A percentile compares a stretch with the other conserved stretches of the same genome.
These are phyloP conservation scores for Podila clonocystis DNA, from an alignment of 192 early-diverging fungal species.

Conservation along the genomic window DNA sequence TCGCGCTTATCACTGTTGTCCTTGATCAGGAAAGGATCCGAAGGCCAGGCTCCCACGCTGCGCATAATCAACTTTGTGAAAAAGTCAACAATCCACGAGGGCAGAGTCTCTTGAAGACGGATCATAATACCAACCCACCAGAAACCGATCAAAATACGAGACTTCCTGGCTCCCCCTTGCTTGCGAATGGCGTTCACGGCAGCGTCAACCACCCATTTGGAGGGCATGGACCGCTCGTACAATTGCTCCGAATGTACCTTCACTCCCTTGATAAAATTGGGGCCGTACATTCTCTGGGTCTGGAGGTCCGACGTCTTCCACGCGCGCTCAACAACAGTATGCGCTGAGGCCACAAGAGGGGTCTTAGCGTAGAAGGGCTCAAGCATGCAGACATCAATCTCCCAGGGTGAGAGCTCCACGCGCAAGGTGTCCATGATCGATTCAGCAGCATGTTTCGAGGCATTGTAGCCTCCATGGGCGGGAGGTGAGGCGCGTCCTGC, in stretches of 20 bases:
- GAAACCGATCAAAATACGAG: conserved; percentile 37
- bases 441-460: conserved; percentile 58
- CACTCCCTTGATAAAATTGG: conserved; percentile 24
- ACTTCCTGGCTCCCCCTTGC: conserved; percentile 24
- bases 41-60: conserved; percentile 27
- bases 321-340: conserved; percentile 13
- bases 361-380: conserved; percentile 53
- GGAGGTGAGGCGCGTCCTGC: conserved; percentile 52
- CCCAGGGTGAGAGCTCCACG: conserved; percentile 56
- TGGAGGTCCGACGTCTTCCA: conserved; percentile 21
- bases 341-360: conserved; percentile 24
- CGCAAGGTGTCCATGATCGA: conserved; percentile 56
- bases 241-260: conserved; percentile 9
- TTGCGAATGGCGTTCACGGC: conserved; percentile 43
- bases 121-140: conserved; percentile 46
- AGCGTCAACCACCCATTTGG: conserved; percentile 48
- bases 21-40: conserved; percentile 44
- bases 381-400: conserved; percentile 56
- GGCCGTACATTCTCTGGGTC: conserved; percentile 39
- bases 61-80: conserved; percentile 38
- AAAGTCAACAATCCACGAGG: conserved; percentile 45
- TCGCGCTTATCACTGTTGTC: conserved; percentile 2
- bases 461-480: conserved; percentile 51
- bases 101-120: conserved; percentile 26
- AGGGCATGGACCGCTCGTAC: conserved; percentile 41